A percentile compares a stretch with the other conserved stretches of the same genome.
Conservation (phyloP, 139 green algal species). For the Micromonas commoda region DNA sequence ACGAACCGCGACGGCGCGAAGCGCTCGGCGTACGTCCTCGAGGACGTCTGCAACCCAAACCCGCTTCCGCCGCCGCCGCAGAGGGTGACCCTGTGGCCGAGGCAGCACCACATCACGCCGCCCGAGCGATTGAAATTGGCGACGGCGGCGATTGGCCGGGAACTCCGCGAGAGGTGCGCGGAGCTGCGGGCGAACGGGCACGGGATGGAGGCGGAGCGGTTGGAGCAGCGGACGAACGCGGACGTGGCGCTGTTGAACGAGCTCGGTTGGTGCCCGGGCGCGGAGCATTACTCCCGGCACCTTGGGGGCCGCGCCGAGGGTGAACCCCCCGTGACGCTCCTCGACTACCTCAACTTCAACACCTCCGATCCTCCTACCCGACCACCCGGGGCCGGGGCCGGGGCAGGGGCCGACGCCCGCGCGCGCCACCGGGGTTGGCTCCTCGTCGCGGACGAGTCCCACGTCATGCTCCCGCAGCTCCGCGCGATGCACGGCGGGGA, state of each 20-base stretch:
- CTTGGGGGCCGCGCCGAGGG: conserved; percentile 6
- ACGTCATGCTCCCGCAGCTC: conserved; percentile 38
- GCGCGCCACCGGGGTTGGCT: conserved; percentile 21
- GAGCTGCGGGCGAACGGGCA: not conserved
- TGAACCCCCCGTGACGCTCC: conserved; percentile 25
- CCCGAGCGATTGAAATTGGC: not conserved
- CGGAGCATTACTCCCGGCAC: conserved; percentile 38
- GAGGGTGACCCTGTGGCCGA: conserved; percentile 22
- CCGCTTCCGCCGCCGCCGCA: not conserved
- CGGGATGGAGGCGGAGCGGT: conserved; percentile 19
- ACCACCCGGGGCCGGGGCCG: not conserved
- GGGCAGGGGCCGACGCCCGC: not conserved
- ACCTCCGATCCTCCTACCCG: too few species aligned
- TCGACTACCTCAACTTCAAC: conserved; percentile 31
- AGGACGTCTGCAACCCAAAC: not conserved
- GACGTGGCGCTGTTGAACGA: conserved; percentile 31
- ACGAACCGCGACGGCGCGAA: too few species aligned
- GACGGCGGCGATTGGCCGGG: conserved; percentile 16
- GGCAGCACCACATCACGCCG: conserved; percentile 27
- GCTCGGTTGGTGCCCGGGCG: conserved; percentile 29
- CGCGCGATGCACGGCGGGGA: conserved; percentile 33
- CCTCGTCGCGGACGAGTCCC: conserved; percentile 34
- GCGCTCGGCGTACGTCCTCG: not conserved
- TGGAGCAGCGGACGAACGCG: conserved; percentile 9
- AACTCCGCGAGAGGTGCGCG: conserved; percentile 6